Conservation (phyloP, 1,284 basidiomycete genomes). For the Boletus hoseneyae region DNA sequence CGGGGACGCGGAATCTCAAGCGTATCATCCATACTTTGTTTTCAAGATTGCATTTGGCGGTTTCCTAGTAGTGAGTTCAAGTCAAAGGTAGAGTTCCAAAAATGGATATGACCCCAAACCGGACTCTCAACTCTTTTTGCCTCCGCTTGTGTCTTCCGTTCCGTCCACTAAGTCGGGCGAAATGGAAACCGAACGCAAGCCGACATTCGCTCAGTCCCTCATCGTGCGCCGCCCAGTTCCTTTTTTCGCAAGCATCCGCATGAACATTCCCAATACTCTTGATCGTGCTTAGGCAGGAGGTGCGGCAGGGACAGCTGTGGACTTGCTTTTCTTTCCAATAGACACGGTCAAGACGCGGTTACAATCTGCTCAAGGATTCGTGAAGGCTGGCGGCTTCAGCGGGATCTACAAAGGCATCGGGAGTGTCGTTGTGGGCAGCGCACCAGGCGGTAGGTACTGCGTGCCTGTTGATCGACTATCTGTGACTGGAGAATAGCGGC, state of each 20-base stretch:
- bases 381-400: conserved; percentile 82
- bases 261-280: conserved; percentile 14
- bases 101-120: background rate
- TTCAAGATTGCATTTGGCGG: background rate
- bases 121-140: too few species aligned
- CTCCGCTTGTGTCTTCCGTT: conserved; percentile 7
- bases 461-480: background rate
- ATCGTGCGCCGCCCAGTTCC: conserved; percentile 27
- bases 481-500: conserved; percentile 59
- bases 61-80: too few species aligned
- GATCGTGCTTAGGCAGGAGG: conserved; percentile 67
- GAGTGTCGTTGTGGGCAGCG: conserved; percentile 93
- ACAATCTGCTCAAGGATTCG: conserved; percentile 87
- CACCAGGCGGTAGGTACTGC: conserved; percentile 78
- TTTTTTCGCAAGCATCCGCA: conserved; percentile 6
- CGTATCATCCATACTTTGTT: conserved; percentile 44
- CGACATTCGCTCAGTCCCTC: conserved; percentile 37
- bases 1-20: conserved; percentile 41
- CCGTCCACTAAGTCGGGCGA: conserved; percentile 7
- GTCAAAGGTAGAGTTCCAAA: background rate
- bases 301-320: conserved; percentile 84
- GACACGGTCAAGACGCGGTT: conserved; percentile 96
- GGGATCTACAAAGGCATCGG: conserved; percentile 95
- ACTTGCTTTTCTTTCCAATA: conserved; percentile 94
- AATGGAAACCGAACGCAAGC: conserved; percentile 31